Percentiles rank a stretch among this genome's conserved stretches.
Evolutionary conservation across 106 monocot genomes (phyloP).

Genomic region (Vanilla planifolia): DNA sequence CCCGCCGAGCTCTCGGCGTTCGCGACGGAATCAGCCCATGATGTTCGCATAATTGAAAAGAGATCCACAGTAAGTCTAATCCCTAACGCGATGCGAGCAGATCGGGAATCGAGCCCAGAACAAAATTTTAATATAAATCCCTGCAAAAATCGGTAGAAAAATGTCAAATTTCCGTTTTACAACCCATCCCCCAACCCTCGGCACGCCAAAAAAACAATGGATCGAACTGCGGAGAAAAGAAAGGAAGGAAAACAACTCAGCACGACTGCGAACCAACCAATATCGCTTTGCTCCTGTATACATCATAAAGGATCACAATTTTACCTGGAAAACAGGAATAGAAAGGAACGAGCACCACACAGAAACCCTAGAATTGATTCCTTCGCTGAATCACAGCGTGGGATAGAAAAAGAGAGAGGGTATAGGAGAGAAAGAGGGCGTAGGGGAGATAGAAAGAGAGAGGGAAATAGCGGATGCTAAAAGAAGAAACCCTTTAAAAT

Average conservation of each 20-base stretch:
- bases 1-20: constrained; percentile 29
- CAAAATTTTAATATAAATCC: too few relatives aligned
- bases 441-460: background rate
- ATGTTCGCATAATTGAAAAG: constrained; percentile 27
- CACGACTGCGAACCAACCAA: background rate
- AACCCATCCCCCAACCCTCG: too few relatives aligned
- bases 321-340: background rate
- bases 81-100: background rate
- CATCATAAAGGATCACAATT: background rate
- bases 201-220: too few relatives aligned
- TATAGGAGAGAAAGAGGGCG: background rate
- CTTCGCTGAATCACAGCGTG: too few relatives aligned
- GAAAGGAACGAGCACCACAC: background rate
- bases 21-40: constrained; percentile 48
- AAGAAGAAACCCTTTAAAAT: constrained; percentile 1
- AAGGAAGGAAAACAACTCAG: background rate
- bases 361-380: constrained; percentile 5
- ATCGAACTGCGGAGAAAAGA: background rate
- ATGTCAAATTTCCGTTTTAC: too few relatives aligned
- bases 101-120: constrained; percentile 2
- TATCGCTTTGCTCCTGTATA: too few relatives aligned
- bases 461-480: background rate
- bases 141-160: background rate
- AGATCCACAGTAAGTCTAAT: background rate
- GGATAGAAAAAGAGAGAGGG: background rate